These are phyloP conservation scores for Flagelloscypha sp. DNA, from an alignment of 768 basidiomycete species.

Conservation along the genomic window DNA sequence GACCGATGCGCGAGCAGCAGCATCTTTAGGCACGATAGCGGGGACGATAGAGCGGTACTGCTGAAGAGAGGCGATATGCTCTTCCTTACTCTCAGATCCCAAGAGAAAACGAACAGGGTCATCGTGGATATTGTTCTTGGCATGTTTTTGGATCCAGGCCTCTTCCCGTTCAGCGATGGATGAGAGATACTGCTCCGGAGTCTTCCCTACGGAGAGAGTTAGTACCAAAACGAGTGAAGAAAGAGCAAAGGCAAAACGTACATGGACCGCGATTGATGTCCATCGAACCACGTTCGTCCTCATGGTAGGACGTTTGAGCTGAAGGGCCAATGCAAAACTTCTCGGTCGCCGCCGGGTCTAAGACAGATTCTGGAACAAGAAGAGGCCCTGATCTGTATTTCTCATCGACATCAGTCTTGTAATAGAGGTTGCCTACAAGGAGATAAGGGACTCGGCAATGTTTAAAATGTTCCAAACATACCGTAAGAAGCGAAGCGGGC, in stretches of 20 bases:
- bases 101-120: constrained; percentile 12
- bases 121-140: constrained; percentile 10
- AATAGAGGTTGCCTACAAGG: constrained; percentile 30
- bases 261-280: constrained; percentile 24
- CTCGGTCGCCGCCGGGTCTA: constrained; percentile 10
- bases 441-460: too few relatives aligned
- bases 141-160: constrained; percentile 10
- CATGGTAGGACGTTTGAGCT: constrained; percentile 20
- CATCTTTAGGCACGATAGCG: constrained; percentile 14
- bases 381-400: constrained; percentile 1
- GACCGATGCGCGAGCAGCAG: constrained; percentile 14
- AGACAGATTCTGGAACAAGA: constrained; percentile 5
- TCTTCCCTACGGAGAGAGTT: constrained; percentile 11
- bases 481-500: constrained; percentile 22
- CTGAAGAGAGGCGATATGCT: constrained; percentile 14
- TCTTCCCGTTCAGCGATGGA: constrained; percentile 15
- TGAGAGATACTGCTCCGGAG: constrained; percentile 13
- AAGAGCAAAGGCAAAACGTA: constrained; percentile 12
- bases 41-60: constrained; percentile 17
- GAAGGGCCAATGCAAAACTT: constrained; percentile 23
- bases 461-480: too few relatives aligned
- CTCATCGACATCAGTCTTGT: constrained; percentile 18
- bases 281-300: constrained; percentile 17
- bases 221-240: constrained; percentile 5
- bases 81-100: constrained; percentile 12